Evolutionary conservation across 176 grass and related monocot species (phyloP).

Genomic region (Hordeum marinum): DNA sequence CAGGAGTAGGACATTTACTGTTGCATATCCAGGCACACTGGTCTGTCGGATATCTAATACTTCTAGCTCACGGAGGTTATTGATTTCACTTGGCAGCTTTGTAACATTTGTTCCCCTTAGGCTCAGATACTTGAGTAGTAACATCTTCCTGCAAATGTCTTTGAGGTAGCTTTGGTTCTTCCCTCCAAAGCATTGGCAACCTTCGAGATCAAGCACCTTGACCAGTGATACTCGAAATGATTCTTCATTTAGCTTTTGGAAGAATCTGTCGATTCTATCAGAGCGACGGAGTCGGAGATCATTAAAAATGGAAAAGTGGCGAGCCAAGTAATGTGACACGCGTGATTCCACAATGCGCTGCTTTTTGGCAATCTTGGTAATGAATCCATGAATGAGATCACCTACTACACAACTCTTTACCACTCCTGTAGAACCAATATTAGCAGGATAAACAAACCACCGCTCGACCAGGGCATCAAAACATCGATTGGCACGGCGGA

Average conservation of each 20-base stretch:
- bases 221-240: not conserved
- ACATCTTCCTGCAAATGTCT: not conserved
- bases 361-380: not conserved
- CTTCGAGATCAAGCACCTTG: constrained; percentile 5
- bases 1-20: not conserved
- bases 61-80: constrained; percentile 8
- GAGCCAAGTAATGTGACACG: not conserved
- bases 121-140: constrained; percentile 16
- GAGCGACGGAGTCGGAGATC: not conserved
- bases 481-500: not conserved
- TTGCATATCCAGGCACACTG: not conserved
- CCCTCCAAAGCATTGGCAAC: not conserved
- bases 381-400: not conserved
- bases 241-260: not conserved
- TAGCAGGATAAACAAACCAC: not conserved
- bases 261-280: not conserved
- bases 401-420: not conserved
- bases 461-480: not conserved
- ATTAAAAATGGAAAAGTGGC: constrained; percentile 16
- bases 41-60: constrained; percentile 28
- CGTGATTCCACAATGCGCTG: not conserved
- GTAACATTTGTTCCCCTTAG: not conserved
- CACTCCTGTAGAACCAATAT: not conserved
- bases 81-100: not conserved
- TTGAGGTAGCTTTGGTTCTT: not conserved